Conservation (phyloP, 1,284 basidiomycete species). For the Caloboletus inedulis region DNA sequence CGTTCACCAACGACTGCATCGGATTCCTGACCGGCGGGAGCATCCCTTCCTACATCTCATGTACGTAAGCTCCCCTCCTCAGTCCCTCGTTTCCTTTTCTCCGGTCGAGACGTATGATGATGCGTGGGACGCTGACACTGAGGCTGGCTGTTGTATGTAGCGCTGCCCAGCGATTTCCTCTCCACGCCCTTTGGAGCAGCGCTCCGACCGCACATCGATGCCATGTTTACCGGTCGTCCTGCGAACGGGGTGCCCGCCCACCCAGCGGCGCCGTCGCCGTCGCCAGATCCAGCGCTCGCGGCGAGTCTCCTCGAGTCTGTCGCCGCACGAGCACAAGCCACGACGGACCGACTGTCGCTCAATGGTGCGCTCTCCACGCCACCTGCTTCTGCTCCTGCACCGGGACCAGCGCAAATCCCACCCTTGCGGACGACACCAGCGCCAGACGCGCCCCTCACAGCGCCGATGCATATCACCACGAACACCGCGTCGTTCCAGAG, state of each 20-base stretch:
- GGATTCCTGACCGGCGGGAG: conserved; percentile 80
- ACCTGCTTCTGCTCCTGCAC: conserved; percentile 12
- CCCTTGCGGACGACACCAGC: conserved; percentile 30
- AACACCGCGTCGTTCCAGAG: conserved; percentile 53
- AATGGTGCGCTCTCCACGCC: conserved; percentile 19
- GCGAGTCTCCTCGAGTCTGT: conserved; percentile 64
- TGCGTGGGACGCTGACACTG: background rate
- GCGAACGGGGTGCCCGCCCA: conserved; percentile 41
- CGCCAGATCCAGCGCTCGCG: conserved; percentile 51
- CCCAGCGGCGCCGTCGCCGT: conserved; percentile 31
- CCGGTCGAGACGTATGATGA: background rate
- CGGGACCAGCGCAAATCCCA: conserved; percentile 9
- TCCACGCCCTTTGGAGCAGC: conserved; percentile 88
- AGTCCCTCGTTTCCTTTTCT: background rate
- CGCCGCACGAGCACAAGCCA: conserved; percentile 45
- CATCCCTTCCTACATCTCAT: conserved; percentile 78
- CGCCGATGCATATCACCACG: conserved; percentile 60
- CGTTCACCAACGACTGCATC: conserved; percentile 84
- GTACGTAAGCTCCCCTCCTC: conserved; percentile 31
- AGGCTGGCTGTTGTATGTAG: conserved; percentile 38
- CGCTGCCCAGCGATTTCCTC: conserved; percentile 85
- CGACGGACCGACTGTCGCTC: conserved; percentile 32
- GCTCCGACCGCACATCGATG: conserved; percentile 83
- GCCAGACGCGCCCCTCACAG: conserved; percentile 49
- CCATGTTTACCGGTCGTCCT: conserved; percentile 68